These are phyloP conservation scores for Calycina herbarum DNA, from an alignment of 2,329 filamentous ascomycete genomes.

Conservation along the genomic window DNA sequence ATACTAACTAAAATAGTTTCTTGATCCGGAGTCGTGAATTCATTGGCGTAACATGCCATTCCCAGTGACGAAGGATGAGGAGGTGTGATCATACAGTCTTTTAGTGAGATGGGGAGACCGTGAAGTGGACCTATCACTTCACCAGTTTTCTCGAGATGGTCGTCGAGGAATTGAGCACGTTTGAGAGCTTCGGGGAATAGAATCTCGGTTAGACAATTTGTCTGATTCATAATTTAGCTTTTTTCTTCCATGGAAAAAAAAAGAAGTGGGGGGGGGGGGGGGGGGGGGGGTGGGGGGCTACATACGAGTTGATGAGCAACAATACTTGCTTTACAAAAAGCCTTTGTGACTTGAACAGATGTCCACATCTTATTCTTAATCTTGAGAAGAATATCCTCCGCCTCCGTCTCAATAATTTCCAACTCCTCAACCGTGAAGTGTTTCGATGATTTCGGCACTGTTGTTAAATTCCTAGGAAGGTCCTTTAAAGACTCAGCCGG, in stretches of 20 bases:
- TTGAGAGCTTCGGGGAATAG: slow-evolving; percentile 54
- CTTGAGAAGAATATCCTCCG: slow-evolving; percentile 38
- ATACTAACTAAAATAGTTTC: slow-evolving; percentile 41
- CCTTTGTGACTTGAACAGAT: slow-evolving; percentile 50
- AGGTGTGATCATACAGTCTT: slow-evolving; percentile 42
- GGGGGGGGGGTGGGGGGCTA: no score
- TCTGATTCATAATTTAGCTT: slow-evolving; percentile 40
- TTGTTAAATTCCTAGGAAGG: slow-evolving; percentile 32
- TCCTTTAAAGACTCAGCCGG: slow-evolving; percentile 25
- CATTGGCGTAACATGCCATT: slow-evolving; percentile 41
- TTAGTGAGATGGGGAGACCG: slow-evolving; percentile 44
- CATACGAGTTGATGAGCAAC: slow-evolving; percentile 55
- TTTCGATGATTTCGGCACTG: slow-evolving; percentile 29
- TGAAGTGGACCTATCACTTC: slow-evolving; percentile 42
- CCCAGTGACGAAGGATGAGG: slow-evolving; percentile 40
- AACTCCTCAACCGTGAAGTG: slow-evolving; percentile 44
- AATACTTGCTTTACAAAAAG: slow-evolving; percentile 55
- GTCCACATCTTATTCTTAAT: slow-evolving; percentile 45
- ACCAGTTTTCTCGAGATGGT: slow-evolving; percentile 45
- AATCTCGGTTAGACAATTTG: slow-evolving; percentile 60
- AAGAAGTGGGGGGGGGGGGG: no score
- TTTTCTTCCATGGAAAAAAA: no score
- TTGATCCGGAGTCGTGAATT: slow-evolving; percentile 27
- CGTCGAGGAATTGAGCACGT: slow-evolving; percentile 53
- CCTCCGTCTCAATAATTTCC: slow-evolving; percentile 47